These are phyloP conservation scores for Ceratobasidium sp. DNA, from an alignment of 1,284 basidiomycete species.

Conservation along the genomic window DNA sequence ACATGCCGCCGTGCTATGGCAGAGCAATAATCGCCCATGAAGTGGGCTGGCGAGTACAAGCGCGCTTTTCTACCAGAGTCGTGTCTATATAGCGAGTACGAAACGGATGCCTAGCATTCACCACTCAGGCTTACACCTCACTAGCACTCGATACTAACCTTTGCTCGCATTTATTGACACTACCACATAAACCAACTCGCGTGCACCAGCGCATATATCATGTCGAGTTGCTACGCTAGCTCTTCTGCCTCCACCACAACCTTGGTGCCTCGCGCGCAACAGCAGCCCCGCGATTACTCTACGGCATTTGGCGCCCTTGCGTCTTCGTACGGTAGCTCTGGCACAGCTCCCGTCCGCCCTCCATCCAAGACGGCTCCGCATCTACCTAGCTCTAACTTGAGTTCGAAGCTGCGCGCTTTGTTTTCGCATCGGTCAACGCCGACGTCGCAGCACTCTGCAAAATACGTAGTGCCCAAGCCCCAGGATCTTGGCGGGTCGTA, in stretches of 20 bases:
- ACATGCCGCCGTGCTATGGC: neutral
- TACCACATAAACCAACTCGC: neutral
- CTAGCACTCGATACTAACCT: no score
- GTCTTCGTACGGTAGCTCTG: conserved; percentile 41
- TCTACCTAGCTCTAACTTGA: conserved; percentile 6
- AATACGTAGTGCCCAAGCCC: conserved; percentile 32
- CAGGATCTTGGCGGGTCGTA: conserved; percentile 34
- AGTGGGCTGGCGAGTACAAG: neutral
- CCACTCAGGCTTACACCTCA: conserved; percentile 11
- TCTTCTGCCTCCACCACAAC: conserved; percentile 18
- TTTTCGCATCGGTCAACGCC: neutral
- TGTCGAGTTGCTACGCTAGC: conserved; percentile 29
- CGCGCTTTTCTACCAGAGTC: conserved; percentile 3
- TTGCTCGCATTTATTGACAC: neutral
- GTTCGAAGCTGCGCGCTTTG: conserved; percentile 15
- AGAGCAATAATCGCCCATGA: neutral
- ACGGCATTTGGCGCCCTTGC: conserved; percentile 40
- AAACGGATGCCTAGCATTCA: neutral
- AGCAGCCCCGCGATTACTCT: conserved; percentile 35
- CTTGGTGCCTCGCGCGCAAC: conserved; percentile 25
- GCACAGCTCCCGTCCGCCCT: conserved; percentile 30
- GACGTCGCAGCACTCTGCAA: neutral
- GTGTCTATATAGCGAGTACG: neutral
- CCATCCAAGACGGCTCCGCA: conserved; percentile 38
- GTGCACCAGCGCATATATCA: neutral